phyloP scores from a whole-genome alignment of 306 rosid species.

The Astragalus membranaceus region DNA sequence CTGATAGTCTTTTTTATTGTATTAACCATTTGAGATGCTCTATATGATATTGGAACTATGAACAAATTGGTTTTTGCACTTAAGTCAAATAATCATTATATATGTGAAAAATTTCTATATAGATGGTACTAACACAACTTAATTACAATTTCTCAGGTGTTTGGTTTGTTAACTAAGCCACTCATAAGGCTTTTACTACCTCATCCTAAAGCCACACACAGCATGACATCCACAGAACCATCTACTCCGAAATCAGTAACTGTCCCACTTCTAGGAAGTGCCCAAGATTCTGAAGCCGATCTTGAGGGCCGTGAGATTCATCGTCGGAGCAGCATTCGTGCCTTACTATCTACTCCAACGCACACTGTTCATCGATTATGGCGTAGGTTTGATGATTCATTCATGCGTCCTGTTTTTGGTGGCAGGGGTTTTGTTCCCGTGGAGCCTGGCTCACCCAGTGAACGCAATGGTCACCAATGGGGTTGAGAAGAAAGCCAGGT shows the following conservation, averaged over 20 bases:
- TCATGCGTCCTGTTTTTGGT: constrained; percentile 97
- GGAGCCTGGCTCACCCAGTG: constrained; percentile 87
- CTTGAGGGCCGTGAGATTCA: constrained; percentile 32
- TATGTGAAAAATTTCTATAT: neutral
- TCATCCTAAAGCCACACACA: constrained; percentile 35
- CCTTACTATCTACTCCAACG: constrained; percentile 65
- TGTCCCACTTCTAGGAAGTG: constrained; percentile 65
- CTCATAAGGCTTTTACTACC: constrained; percentile 71
- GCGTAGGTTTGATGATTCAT: constrained; percentile 84
- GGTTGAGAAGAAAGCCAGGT: constrained; percentile 33
- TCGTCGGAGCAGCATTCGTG: constrained; percentile 85
- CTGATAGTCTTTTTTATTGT: neutral
- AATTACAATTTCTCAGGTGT: constrained; percentile 54
- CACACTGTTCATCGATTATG: constrained; percentile 92
- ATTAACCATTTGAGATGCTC: neutral
- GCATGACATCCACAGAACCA: constrained; percentile 43
- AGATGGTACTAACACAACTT: constrained; percentile 18
- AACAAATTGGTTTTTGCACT: neutral
- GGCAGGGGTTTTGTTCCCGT: constrained; percentile 98
- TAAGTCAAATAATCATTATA: neutral
- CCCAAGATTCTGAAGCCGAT: constrained; percentile 74
- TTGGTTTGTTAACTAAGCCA: constrained; percentile 92
- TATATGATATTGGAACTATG: neutral
- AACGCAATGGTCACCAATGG: constrained; percentile 46
- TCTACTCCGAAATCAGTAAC: constrained; percentile 60